These are phyloP conservation scores for Blastocystis sp. DNA, from an alignment of 352 stramenopile genomes.

Conservation along the genomic window DNA sequence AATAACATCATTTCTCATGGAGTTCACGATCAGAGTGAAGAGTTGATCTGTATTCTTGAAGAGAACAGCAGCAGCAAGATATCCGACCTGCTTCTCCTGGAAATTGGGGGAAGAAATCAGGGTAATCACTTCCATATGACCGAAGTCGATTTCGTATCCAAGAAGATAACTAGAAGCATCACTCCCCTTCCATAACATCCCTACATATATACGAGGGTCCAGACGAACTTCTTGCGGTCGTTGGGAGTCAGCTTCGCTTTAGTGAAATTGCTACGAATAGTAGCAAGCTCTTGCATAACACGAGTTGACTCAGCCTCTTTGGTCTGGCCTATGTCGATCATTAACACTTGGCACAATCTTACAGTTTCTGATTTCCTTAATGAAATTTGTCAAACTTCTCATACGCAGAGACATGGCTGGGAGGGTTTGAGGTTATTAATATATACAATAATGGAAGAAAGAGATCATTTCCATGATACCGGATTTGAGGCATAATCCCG, in stretches of 20 bases:
- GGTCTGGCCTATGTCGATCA: constrained; percentile 75
- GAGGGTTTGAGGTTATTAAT: not conserved
- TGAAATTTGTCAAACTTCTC: constrained; percentile 68
- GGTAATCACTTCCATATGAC: constrained; percentile 92
- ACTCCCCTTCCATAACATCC: not conserved
- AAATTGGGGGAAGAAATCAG: constrained; percentile 88
- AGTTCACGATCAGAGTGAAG: constrained; percentile 89
- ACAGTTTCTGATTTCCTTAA: constrained; percentile 64
- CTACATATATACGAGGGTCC: constrained; percentile 96
- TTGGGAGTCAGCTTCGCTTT: constrained; percentile 85
- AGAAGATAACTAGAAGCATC: constrained; percentile 82
- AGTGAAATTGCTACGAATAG: constrained; percentile 95
- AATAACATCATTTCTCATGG: constrained; percentile 91
- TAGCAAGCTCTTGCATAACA: constrained; percentile 94
- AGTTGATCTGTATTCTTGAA: constrained; percentile 83
- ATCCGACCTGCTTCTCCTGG: constrained; percentile 83
- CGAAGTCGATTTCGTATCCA: constrained; percentile 97
- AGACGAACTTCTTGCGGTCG: constrained; percentile 97
- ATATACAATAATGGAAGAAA: constrained; percentile 28
- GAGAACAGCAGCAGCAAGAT: constrained; percentile 90
- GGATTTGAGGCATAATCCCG: constrained; percentile 52
- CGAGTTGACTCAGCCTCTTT: constrained; percentile 88
- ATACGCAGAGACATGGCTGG: constrained; percentile 57
- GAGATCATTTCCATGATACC: not conserved
- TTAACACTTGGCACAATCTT: not conserved